phyloP scores from a whole-genome alignment of 2,329 filamentous ascomycete species.

The Coniella vitis region DNA sequence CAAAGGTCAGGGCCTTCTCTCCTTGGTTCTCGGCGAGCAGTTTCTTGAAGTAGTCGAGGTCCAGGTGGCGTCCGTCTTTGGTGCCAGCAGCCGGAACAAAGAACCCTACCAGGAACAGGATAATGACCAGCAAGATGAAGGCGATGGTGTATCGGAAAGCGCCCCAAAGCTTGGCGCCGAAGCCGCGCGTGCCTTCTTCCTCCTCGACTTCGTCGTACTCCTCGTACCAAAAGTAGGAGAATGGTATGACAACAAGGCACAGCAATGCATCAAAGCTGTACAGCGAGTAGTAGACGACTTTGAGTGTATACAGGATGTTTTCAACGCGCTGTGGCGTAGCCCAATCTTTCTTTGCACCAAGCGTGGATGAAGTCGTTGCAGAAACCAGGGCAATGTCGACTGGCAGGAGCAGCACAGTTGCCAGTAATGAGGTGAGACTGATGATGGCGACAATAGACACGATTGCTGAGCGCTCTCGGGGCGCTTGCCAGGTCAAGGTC shows the following conservation, averaged over 20 bases:
- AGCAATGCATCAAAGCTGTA: conserved; percentile 89
- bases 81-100: conserved; percentile 78
- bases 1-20: conserved; percentile 87
- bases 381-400: conserved; percentile 95
- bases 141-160: conserved; percentile 85
- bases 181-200: conserved; percentile 68
- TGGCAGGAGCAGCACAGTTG: conserved; percentile 84
- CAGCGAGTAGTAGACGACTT: conserved; percentile 84
- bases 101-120: conserved; percentile 87
- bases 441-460: conserved; percentile 82
- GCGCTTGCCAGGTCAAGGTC: conserved; percentile 85
- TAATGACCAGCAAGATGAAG: conserved; percentile 72
- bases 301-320: conserved; percentile 71
- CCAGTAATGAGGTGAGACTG: conserved; percentile 79
- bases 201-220: conserved; percentile 90
- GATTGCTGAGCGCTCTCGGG: conserved; percentile 73
- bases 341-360: conserved; percentile 89
- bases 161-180: conserved; percentile 67
- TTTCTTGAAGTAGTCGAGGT: conserved; percentile 87
- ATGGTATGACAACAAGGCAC: conserved; percentile 84
- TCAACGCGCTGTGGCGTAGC: conserved; percentile 76
- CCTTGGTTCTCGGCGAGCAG: conserved; percentile 80
- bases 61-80: conserved; percentile 58
- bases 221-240: conserved; percentile 97
- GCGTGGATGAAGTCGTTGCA: conserved; percentile 67